phyloP scores from a whole-genome alignment of 306 rosid genomes.

The Rosa chinensis region DNA sequence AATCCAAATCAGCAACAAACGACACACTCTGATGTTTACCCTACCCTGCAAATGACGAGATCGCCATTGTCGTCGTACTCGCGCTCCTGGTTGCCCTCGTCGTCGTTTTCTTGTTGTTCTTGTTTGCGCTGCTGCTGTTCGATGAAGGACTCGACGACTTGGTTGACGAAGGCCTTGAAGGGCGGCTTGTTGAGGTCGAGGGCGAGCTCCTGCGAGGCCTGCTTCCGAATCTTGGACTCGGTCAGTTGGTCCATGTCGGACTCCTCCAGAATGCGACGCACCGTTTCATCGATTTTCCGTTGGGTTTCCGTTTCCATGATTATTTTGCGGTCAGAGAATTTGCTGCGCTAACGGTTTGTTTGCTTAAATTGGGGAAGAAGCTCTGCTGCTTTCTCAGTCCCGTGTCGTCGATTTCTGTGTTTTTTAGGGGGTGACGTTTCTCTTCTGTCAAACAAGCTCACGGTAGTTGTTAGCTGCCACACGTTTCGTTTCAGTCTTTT shows the following conservation, averaged over 20 bases:
- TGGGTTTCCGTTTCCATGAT: constrained; percentile 60
- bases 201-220: constrained; percentile 56
- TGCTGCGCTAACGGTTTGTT: background rate
- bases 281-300: constrained; percentile 56
- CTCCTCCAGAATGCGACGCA: constrained; percentile 54
- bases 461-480: too few relatives aligned
- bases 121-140: constrained; percentile 38
- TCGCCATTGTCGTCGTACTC: constrained; percentile 75
- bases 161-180: constrained; percentile 60
- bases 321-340: background rate
- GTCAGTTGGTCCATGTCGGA: constrained; percentile 82
- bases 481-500: too few relatives aligned
- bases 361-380: background rate
- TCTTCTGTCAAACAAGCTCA: too few relatives aligned
- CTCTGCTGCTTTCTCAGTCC: background rate
- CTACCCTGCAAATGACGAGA: constrained; percentile 76
- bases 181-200: constrained; percentile 65
- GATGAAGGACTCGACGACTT: constrained; percentile 64
- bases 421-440: too few relatives aligned
- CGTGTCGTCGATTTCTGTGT: too few relatives aligned
- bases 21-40: background rate
- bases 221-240: constrained; percentile 76
- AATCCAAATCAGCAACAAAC: background rate
- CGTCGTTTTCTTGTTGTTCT: constrained; percentile 6
- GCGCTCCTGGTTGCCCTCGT: constrained; percentile 18